These are phyloP conservation scores for Arthrocladium fulminans DNA, from an alignment of 2,329 filamentous ascomycete genomes.

Conservation along the genomic window DNA sequence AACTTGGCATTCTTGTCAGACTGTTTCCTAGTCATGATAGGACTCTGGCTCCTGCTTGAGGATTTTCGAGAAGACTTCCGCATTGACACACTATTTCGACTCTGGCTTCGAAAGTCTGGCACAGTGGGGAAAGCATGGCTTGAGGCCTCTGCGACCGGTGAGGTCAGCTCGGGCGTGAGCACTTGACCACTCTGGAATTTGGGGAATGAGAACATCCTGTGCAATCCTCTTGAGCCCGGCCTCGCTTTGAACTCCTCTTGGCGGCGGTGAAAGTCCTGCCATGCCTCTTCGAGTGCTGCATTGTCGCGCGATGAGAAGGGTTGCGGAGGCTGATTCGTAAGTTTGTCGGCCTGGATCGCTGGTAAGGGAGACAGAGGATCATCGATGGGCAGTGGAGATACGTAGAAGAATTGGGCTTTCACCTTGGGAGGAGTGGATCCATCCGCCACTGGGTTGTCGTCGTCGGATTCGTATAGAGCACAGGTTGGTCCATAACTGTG, in stretches of 20 bases:
- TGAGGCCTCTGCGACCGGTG: slow-evolving; percentile 6
- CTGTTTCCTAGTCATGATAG: slow-evolving; percentile 7
- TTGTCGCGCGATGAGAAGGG: slow-evolving; percentile 77
- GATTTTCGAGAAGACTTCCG: slow-evolving; percentile 2
- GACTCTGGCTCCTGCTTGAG: slow-evolving; percentile 8
- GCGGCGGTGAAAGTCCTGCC: slow-evolving; percentile 48
- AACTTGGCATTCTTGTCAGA: not conserved
- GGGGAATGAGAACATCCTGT: slow-evolving; percentile 19
- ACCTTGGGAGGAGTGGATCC: slow-evolving; percentile 47
- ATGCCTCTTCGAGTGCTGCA: slow-evolving; percentile 67
- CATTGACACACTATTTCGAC: not conserved
- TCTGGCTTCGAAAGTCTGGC: slow-evolving; percentile 6
- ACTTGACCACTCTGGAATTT: slow-evolving; percentile 13
- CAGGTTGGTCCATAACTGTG: slow-evolving; percentile 57
- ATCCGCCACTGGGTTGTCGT: slow-evolving; percentile 19
- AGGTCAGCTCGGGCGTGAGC: slow-evolving; percentile 5
- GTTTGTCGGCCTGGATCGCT: slow-evolving; percentile 41
- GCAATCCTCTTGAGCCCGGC: slow-evolving; percentile 11
- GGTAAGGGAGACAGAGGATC: slow-evolving; percentile 68
- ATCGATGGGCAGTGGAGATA: slow-evolving; percentile 72
- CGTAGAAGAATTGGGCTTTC: slow-evolving; percentile 74
- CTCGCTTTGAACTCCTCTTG: slow-evolving; percentile 9
- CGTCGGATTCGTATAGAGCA: slow-evolving; percentile 33
- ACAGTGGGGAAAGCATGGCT: slow-evolving; percentile 4
- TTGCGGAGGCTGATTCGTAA: slow-evolving; percentile 53